Base-by-base conservation (phyloP, 2,329 filamentous ascomycete species). In the Ceratocystis papillata region DNA sequence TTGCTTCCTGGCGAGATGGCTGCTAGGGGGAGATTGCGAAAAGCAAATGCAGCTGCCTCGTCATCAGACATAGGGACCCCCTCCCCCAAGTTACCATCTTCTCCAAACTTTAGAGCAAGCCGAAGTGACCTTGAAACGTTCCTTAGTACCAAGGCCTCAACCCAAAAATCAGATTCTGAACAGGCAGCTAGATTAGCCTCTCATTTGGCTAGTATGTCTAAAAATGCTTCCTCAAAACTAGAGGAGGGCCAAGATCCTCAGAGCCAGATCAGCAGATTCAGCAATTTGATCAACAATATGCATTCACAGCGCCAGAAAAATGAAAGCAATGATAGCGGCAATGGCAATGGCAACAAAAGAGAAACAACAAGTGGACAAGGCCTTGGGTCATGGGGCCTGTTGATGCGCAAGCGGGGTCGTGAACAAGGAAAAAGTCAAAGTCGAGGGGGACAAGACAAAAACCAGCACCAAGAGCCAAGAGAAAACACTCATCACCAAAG, bases 241-340 rank as follows among this genome's bases (percentile, higher is more conserved):
- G 28, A 30, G 4, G 15, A 59, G 25, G 15, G 6, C 20, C 28
- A 59, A 48, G 53, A 67, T 3, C 41, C 59, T 5, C 62, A 67
- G 44, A 50, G n/a, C 44, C 37, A 45, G 30, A 67, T 67, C 20
- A 46, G 22, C 20, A 67, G 61, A 28, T 67, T 67, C n/a, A 67
- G 64, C 33, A 46, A 63, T 48, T 45, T 67, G 25, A 53, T 67
- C 12, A 61, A 28, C 25, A 67, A 67, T 7, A 25, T 63, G 5
- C 41, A 55, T 41, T 44, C 45, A 33, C 62, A 67, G 22, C 65
- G 65, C 33, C 62, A 64, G 25, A 62, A 67, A 61, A 67, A 1
- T 2, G 65, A 61, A 37, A 59, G 48, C 30, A 50, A 48, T 28
- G 41, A 45, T 37, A 57, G 37, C n/a, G 61, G 30, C 6, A 45